Base-by-base conservation (phyloP, 2,329 filamentous ascomycete genomes). In the Paraphaeosphaeria sporulosa region DNA sequence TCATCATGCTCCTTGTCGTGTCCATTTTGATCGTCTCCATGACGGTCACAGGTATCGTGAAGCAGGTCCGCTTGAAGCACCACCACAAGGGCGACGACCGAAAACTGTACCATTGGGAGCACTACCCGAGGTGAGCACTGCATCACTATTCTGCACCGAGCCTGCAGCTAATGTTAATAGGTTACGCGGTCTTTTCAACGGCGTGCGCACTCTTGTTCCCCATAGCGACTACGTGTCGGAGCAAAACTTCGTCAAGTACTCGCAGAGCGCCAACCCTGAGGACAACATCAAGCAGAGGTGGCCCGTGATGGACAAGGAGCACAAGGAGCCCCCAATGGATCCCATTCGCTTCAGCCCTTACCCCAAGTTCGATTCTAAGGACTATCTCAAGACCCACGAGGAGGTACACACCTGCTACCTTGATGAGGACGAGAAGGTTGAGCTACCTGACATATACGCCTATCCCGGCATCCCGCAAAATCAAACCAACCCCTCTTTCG, bases 371-470 rank as follows among this genome's bases (percentile, higher is more conserved):
- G 65, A 71, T 19, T 79, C 79, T 6, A 67, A 69, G 58, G 75
- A 78, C 54, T 83, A 82, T 70, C 79, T 80, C 47, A 77, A 79
- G 61, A 78, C 82, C 43, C 81, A 87, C 65, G 79, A 84, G 55
- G 78, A 81, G 19, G 85, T 89, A 15, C 80, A 86, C 62, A 80
- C 82, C 8, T 92, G 90, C 77, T 91, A 85, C 66, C 79, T 92
- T 34, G 89, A 92, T 67, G 79, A 81, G 21, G 83, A 85, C 15
- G 83, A 86, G 46, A 86, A 80, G 32, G 74, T 89, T 3, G 69
- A 78, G 0, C 83, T 83, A 0, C 90, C 90, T 0, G 85, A 89
- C 63, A 77, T 91, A 27, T 90, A 87, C 71, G 89, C 87, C 1
- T 92, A 91, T 67, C 80, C 84, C 1, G 83, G 82, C 19, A 71